phyloP scores from a whole-genome alignment of 176 grass and related monocot genomes.

The Paspalum vaginatum region DNA sequence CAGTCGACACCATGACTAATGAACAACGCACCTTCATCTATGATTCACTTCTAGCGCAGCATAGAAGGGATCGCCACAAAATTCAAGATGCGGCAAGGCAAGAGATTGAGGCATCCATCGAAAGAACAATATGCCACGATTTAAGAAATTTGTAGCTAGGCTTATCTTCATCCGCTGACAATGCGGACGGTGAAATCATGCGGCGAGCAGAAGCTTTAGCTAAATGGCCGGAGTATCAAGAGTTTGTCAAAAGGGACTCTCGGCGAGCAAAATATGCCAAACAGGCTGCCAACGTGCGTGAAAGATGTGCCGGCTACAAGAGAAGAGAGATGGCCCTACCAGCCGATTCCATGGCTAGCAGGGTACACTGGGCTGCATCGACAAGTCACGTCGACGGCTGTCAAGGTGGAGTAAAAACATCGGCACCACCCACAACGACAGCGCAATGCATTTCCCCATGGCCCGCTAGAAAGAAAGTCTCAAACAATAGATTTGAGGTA shows the following conservation, averaged over 20 bases:
- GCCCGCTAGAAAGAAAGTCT: too few species aligned
- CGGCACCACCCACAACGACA: too few species aligned
- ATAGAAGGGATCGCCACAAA: neutral
- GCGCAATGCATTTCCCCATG: too few species aligned
- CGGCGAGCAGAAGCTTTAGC: neutral
- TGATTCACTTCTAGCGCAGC: neutral
- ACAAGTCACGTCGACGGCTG: too few species aligned
- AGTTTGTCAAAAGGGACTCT: neutral
- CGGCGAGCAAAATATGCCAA: too few species aligned
- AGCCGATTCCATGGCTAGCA: too few species aligned
- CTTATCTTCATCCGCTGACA: neutral
- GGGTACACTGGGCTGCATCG: too few species aligned
- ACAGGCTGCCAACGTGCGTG: too few species aligned
- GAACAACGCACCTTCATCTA: neutral
- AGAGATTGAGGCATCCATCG: neutral
- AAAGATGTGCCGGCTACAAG: too few species aligned
- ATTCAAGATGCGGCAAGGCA: neutral
- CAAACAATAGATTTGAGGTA: neutral
- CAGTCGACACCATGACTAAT: neutral
- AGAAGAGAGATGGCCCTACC: too few species aligned
- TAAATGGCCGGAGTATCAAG: neutral
- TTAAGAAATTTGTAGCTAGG: neutral
- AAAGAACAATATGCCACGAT: neutral
- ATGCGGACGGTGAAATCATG: neutral
- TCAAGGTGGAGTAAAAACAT: too few species aligned